Evolutionary conservation across 2,329 filamentous ascomycete genomes (phyloP).

Genomic region (Biscogniauxia sp.): DNA sequence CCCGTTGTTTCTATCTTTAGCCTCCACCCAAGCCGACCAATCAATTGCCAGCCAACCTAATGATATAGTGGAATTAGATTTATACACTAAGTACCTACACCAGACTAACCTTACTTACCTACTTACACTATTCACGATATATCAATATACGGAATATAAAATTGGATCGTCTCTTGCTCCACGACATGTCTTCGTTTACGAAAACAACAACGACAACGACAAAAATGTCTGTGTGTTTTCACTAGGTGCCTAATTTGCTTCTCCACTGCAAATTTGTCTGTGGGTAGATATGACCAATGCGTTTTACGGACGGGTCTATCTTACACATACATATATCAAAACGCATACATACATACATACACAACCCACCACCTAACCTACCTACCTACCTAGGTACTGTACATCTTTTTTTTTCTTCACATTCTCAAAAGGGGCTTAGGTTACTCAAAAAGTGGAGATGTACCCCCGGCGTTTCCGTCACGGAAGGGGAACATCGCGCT

Average conservation of each 20-base stretch:
- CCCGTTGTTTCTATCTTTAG: neutral
- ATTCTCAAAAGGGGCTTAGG: too few relatives aligned
- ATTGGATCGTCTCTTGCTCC: neutral
- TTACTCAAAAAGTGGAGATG: neutral
- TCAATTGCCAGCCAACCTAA: neutral
- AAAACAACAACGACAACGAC: neutral
- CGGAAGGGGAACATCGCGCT: neutral
- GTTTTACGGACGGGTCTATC: neutral
- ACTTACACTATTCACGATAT: neutral
- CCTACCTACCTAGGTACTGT: too few relatives aligned
- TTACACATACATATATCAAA: neutral
- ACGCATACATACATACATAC: too few relatives aligned
- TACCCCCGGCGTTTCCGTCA: neutral
- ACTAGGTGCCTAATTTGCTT: neutral
- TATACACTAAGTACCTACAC: neutral
- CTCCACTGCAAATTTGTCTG: neutral
- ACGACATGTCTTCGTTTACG: neutral
- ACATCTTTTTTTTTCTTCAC: too few relatives aligned
- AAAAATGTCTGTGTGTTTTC: neutral
- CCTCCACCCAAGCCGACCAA: neutral
- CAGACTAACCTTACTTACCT: too few relatives aligned
- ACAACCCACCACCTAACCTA: too few relatives aligned
- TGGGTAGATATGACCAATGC: neutral
- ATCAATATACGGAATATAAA: neutral
- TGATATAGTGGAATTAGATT: neutral